phyloP scores from a whole-genome alignment of 768 basidiomycete species.

The Gautieria morchelliformis region DNA sequence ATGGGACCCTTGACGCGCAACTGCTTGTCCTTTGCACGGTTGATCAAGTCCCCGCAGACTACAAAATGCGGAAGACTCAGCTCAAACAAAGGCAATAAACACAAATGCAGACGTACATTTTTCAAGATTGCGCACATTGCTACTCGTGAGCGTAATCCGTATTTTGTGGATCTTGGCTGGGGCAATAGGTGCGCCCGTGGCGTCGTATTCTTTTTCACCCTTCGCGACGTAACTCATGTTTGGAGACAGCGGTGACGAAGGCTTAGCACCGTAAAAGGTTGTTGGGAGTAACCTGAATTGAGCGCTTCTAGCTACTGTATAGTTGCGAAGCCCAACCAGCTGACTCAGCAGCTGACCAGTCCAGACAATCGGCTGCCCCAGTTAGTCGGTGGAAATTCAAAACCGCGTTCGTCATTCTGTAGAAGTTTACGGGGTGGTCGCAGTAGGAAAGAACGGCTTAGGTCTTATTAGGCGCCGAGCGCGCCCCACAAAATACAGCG shows the following conservation, averaged over 20 bases:
- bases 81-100: not conserved
- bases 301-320: too few relatives aligned
- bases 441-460: too few relatives aligned
- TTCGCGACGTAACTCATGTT: conserved; percentile 99
- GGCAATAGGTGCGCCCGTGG: conserved; percentile 76
- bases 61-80: not conserved
- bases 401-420: too few relatives aligned
- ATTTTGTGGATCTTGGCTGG: conserved; percentile 97
- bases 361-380: too few relatives aligned
- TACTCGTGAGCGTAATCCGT: conserved; percentile 95
- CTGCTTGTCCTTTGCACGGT: conserved; percentile 99
- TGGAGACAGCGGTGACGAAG: conserved; percentile 7
- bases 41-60: conserved; percentile 96
- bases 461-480: too few relatives aligned
- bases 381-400: too few relatives aligned
- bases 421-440: too few relatives aligned
- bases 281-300: too few relatives aligned
- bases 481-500: too few relatives aligned
- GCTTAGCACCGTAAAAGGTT: too few relatives aligned
- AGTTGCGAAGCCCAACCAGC: too few relatives aligned
- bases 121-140: conserved; percentile 96
- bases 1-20: conserved; percentile 99
- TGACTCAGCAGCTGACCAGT: too few relatives aligned
- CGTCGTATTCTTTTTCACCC: conserved; percentile 96
- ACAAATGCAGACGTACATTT: conserved; percentile 65